Evolutionary conservation across 257 asterid species (phyloP).

Genomic region (Scutellaria galericulata): DNA sequence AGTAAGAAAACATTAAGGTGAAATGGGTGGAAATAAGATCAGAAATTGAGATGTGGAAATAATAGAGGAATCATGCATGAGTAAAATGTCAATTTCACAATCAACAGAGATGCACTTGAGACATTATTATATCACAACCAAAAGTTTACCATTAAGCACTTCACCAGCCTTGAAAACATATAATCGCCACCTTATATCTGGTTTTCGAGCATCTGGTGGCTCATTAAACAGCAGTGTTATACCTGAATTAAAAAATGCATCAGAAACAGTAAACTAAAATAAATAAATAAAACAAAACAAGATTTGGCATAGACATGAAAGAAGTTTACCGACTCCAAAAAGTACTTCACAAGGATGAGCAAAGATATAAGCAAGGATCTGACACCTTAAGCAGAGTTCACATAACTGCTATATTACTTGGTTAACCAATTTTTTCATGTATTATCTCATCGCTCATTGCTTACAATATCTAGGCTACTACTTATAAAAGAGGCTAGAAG

Average conservation of each 20-base stretch:
- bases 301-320: conserved; percentile 4
- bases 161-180: conserved; percentile 97
- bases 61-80: conserved; percentile 10
- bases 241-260: conserved; percentile 57
- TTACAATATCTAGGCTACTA: conserved; percentile 12
- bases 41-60: background rate
- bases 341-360: conserved; percentile 19
- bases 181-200: conserved; percentile 85
- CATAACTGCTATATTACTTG: conserved; percentile 12
- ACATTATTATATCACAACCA: conserved; percentile 1
- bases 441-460: conserved; percentile 16
- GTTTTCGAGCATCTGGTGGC: conserved; percentile 94
- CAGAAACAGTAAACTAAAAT: conserved; percentile 24
- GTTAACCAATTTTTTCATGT: conserved; percentile 7
- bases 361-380: conserved; percentile 7
- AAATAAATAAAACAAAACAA: background rate
- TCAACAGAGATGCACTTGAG: conserved; percentile 5
- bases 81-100: conserved; percentile 17
- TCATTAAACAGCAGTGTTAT: conserved; percentile 87
- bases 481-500: conserved; percentile 2
- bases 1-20: background rate
- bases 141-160: conserved; percentile 73
- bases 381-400: conserved; percentile 29
- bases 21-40: background rate
- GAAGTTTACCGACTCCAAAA: background rate